Base-by-base conservation (phyloP, 1,139 yeast genomes). In the Yamadazyma friedrichii region DNA sequence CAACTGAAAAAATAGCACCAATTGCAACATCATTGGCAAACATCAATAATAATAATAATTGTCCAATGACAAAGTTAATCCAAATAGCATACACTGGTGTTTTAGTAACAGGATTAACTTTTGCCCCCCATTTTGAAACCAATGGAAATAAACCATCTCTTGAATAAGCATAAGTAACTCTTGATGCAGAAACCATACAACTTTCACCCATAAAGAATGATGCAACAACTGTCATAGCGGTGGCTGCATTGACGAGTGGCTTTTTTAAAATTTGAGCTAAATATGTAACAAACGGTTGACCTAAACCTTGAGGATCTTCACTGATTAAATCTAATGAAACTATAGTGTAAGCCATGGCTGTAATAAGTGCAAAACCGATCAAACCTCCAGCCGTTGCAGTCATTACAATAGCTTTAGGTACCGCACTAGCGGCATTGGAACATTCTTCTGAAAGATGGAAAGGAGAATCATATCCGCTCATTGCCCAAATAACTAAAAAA, bases 381-480 rank as follows among this genome's bases (percentile, higher is more conserved):
- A 69, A 38, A 36, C 88, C 87, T 43, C 88, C 88, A 36, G 71
- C 63, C 9, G 74, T 57, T n/a, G 86, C 71, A 10, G 88, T 81
- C 62, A 82, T 59, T 12, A 80, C 80, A 50, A 83, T 82, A 27
- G 88, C 88, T 44, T 75, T 67, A 13, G 89, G 88, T 8, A 84
- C 80, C 4, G 85, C 82, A 27, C 66, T 63, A n/a, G 72, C 66
- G 9, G 88, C 86, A 56, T 82, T 81, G 33, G 82, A 65, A 53
- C 86, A 80, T 55, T 83, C 88, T 59, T 84, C 93, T 13, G 87
- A 74, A 41, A 84, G 64, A 54, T 84, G 89, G 67, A 82, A 83
- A 0, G 89, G 86, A 15, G 86, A 77, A 56, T 84, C 91, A 53
- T 80, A 83, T 15, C 89, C 89, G 36, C 84, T 76, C 84, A 83